A percentile compares a stretch with the other conserved stretches of the same genome.
phyloP scores from a whole-genome alignment of 1,284 basidiomycete species.

The Papiliotrema flavescens region DNA sequence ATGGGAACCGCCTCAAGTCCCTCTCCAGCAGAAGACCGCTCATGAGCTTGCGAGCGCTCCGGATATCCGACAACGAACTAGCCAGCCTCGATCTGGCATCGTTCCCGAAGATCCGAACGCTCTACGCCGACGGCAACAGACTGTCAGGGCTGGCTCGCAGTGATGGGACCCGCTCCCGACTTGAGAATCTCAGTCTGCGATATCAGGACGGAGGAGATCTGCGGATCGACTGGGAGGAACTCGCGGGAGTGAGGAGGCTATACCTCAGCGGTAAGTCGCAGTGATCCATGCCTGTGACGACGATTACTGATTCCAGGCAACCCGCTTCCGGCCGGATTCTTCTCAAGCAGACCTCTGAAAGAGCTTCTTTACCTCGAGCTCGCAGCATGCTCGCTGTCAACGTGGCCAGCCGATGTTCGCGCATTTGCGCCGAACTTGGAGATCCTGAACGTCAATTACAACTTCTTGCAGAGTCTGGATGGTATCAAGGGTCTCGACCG shows the following conservation, averaged over 20 bases:
- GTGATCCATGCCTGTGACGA: neutral
- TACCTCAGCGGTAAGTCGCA: slow-evolving; percentile 78
- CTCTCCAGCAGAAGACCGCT: slow-evolving; percentile 48
- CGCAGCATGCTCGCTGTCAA: slow-evolving; percentile 79
- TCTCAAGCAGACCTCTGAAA: slow-evolving; percentile 63
- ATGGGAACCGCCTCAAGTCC: slow-evolving; percentile 59
- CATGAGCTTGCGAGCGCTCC: slow-evolving; percentile 73
- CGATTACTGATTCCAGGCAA: slow-evolving; percentile 38
- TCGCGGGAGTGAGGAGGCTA: slow-evolving; percentile 84
- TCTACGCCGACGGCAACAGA: slow-evolving; percentile 87
- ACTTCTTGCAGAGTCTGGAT: slow-evolving; percentile 72
- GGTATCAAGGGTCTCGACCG: slow-evolving; percentile 68
- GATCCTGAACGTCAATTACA: slow-evolving; percentile 92
- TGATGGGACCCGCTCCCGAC: slow-evolving; percentile 56
- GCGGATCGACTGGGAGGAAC: slow-evolving; percentile 60
- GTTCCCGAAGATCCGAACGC: slow-evolving; percentile 73
- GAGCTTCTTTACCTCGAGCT: slow-evolving; percentile 90
- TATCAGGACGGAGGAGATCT: slow-evolving; percentile 61
- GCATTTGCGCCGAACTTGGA: slow-evolving; percentile 77
- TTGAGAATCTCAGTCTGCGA: slow-evolving; percentile 88
- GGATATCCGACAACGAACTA: slow-evolving; percentile 78
- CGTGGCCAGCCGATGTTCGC: slow-evolving; percentile 66
- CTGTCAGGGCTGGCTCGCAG: slow-evolving; percentile 55
- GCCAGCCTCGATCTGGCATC: slow-evolving; percentile 63
- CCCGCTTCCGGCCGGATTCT: slow-evolving; percentile 47